Evolutionary conservation across 2,329 filamentous ascomycete species (phyloP).

Genomic region (Aspergillus fructus): DNA sequence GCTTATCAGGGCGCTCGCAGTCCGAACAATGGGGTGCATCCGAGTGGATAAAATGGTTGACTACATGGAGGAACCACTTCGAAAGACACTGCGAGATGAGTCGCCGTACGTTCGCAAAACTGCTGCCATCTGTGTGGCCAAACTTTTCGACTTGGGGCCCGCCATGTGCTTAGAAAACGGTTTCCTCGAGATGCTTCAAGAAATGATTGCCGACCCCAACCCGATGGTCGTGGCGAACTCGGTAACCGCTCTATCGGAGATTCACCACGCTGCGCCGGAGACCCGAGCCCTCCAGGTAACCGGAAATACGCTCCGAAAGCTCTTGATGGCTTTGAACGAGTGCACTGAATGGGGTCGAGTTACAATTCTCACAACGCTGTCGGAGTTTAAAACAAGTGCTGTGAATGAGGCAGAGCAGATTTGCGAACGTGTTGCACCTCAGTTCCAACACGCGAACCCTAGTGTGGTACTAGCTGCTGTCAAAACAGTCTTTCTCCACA

Average conservation of each 20-base stretch:
- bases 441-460: conserved; percentile 98
- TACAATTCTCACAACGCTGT: conserved; percentile 84
- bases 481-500: conserved; percentile 96
- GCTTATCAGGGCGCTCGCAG: conserved; percentile 87
- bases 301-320: conserved; percentile 82
- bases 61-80: conserved; percentile 97
- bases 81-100: conserved; percentile 95
- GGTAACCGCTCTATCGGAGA: conserved; percentile 89
- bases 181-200: conserved; percentile 89
- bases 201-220: conserved; percentile 95
- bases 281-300: conserved; percentile 84
- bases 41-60: conserved; percentile 99
- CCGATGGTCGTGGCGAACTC: conserved; percentile 99
- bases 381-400: conserved; percentile 83
- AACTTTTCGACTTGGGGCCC: conserved; percentile 94
- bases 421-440: conserved; percentile 90
- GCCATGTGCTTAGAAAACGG: conserved; percentile 93
- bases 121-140: conserved; percentile 94
- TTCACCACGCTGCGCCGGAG: conserved; percentile 84
- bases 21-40: conserved; percentile 98
- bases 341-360: conserved; percentile 98
- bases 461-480: conserved; percentile 96
- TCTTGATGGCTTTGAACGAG: conserved; percentile 94
- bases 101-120: conserved; percentile 98
- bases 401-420: conserved; percentile 97